A percentile compares a stretch with the other conserved stretches of the same genome.
Evolutionary conservation across 129 eudicot genomes (phyloP).

Genomic region (Saposhnikovia divaricata): DNA sequence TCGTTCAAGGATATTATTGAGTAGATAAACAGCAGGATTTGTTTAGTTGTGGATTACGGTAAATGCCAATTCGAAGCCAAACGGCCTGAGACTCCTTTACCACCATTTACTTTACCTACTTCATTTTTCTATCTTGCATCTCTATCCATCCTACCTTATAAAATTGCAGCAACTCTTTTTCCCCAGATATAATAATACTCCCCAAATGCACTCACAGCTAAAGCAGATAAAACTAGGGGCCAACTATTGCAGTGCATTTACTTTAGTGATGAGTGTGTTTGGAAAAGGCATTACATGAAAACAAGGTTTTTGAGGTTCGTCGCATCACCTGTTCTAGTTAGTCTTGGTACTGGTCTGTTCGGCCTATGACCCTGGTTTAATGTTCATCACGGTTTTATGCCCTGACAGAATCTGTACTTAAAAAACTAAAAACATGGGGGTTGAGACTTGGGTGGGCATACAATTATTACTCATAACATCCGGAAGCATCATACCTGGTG

Average conservation of each 20-base stretch:
- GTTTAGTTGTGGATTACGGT: neutral
- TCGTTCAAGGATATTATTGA: neutral
- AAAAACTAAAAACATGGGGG: too few species aligned
- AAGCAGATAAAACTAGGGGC: neutral
- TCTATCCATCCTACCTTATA: neutral
- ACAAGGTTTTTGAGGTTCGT: too few species aligned
- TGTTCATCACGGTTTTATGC: too few species aligned
- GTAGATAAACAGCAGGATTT: neutral
- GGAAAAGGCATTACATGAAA: too few species aligned
- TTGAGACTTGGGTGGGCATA: too few species aligned
- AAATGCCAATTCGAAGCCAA: neutral
- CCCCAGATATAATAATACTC: neutral
- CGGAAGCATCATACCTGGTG: too few species aligned
- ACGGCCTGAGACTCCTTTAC: neutral
- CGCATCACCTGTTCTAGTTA: neutral
- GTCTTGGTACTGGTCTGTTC: neutral
- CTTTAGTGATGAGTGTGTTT: too few species aligned
- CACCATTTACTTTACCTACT: neutral
- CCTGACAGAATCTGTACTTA: neutral
- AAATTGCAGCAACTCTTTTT: neutral
- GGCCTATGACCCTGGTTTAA: neutral
- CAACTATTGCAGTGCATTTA: too few species aligned
- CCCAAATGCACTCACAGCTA: neutral
- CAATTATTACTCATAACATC: too few species aligned
- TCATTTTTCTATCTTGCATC: neutral